Evolutionary conservation across 2,329 filamentous ascomycete species (phyloP).

Genomic region (Neurospora crassa): DNA sequence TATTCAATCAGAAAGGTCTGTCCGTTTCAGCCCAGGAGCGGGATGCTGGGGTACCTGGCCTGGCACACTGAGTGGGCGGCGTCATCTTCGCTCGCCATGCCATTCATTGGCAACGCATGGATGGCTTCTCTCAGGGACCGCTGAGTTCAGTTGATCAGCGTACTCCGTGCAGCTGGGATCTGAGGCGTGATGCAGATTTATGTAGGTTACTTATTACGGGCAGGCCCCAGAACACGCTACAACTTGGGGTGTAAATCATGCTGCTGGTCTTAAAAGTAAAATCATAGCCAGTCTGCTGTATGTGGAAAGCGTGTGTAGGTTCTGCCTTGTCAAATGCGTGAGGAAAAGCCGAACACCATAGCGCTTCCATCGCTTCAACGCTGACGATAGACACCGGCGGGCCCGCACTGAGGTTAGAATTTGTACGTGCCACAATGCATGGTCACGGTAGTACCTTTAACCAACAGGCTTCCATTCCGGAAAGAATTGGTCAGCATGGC

Average conservation of each 20-base stretch:
- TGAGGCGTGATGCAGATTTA: not conserved
- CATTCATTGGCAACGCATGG: not conserved
- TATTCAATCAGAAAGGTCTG: not conserved
- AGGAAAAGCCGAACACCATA: not conserved
- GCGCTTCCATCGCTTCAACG: not conserved
- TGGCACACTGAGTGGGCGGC: not conserved
- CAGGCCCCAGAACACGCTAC: not conserved
- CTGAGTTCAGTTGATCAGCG: not conserved
- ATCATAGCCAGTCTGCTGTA: not conserved
- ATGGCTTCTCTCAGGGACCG: not conserved
- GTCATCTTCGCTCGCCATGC: not conserved
- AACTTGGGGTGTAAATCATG: too few relatives aligned
- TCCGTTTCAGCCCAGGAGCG: not conserved
- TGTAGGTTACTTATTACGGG: not conserved
- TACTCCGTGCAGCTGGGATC: not conserved
- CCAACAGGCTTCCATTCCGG: conserved; percentile 6
- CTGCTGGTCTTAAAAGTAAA: not conserved
- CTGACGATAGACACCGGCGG: not conserved
- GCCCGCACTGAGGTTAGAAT: not conserved
- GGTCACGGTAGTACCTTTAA: not conserved
- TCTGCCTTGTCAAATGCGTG: not conserved
- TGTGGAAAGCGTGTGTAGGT: not conserved
- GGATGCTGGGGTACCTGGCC: not conserved
- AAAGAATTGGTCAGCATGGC: not conserved
- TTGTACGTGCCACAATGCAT: not conserved